phyloP scores from a whole-genome alignment of 2,329 filamentous ascomycete species.

The Botryotinia calthae region DNA sequence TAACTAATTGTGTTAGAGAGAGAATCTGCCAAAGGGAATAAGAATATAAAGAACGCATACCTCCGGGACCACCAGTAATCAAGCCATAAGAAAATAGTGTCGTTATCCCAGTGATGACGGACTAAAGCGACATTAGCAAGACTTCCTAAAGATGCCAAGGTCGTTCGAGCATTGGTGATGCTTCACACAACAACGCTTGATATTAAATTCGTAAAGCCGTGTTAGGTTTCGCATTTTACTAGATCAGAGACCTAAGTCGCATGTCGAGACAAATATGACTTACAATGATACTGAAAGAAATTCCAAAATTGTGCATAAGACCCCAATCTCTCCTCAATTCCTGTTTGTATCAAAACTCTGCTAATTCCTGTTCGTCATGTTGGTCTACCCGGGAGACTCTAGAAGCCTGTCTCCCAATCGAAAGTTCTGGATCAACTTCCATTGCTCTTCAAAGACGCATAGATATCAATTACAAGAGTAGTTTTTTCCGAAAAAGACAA shows the following conservation, averaged over 20 bases:
- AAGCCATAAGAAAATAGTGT: slow-evolving; percentile 58
- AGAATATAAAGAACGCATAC: slow-evolving; percentile 41
- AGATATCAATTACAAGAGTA: background rate
- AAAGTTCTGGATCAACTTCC: slow-evolving; percentile 12
- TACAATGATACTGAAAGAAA: slow-evolving; percentile 61
- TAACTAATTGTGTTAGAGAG: slow-evolving; percentile 42
- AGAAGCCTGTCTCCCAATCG: slow-evolving; percentile 23
- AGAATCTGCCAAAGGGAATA: background rate
- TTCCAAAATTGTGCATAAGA: slow-evolving; percentile 58
- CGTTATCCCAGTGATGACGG: slow-evolving; percentile 58
- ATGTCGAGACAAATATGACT: slow-evolving; percentile 28
- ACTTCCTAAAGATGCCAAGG: background rate
- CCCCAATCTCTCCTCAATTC: slow-evolving; percentile 58
- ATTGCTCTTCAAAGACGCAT: background rate
- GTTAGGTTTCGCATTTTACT: background rate
- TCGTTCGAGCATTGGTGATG: background rate
- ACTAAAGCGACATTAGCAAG: slow-evolving; percentile 41
- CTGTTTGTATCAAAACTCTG: slow-evolving; percentile 59
- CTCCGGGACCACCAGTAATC: slow-evolving; percentile 53
- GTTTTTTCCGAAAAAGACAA: background rate
- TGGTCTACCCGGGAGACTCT: slow-evolving; percentile 23
- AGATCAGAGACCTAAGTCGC: background rate
- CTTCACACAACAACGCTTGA: background rate
- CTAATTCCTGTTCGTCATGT: slow-evolving; percentile 50
- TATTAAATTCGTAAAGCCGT: background rate